These are phyloP conservation scores for Xerocomus spinulosus DNA, from an alignment of 768 basidiomycete species.

Conservation along the genomic window DNA sequence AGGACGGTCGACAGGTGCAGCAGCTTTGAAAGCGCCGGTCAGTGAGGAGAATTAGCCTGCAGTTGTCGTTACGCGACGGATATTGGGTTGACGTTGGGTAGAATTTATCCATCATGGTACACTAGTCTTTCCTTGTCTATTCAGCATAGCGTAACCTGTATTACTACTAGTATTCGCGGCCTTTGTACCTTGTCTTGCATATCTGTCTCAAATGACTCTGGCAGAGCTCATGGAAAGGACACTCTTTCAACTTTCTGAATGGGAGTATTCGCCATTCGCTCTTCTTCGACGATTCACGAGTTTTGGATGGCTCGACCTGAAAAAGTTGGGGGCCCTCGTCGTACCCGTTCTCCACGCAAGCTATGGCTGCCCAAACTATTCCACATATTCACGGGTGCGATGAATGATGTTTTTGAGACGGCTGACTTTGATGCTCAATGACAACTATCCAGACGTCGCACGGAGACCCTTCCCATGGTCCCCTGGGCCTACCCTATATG, in stretches of 20 bases:
- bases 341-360: constrained; percentile 18
- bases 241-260: not conserved
- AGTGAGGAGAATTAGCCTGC: constrained; percentile 7
- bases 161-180: not conserved
- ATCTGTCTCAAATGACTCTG: constrained; percentile 5
- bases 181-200: too few species aligned
- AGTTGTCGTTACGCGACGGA: too few species aligned
- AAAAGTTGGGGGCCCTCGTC: constrained; percentile 12
- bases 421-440: not conserved
- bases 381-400: constrained; percentile 51
- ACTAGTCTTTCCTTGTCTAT: constrained; percentile 5
- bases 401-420: constrained; percentile 1
- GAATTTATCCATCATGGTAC: constrained; percentile 6
- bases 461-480: constrained; percentile 54
- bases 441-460: constrained; percentile 46
- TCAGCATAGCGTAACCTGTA: constrained; percentile 7
- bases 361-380: constrained; percentile 57
- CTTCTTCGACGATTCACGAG: constrained; percentile 13
- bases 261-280: constrained; percentile 1
- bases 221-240: constrained; percentile 6
- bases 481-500: constrained; percentile 67
- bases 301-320: constrained; percentile 20
- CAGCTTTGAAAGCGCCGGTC: constrained; percentile 11
- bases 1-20: constrained; percentile 24
- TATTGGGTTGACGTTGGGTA: not conserved